Percentiles rank a stretch among this genome's conserved stretches.
phyloP scores from a whole-genome alignment of 805 yeast species.

The Yamadazyma tumulicola region DNA sequence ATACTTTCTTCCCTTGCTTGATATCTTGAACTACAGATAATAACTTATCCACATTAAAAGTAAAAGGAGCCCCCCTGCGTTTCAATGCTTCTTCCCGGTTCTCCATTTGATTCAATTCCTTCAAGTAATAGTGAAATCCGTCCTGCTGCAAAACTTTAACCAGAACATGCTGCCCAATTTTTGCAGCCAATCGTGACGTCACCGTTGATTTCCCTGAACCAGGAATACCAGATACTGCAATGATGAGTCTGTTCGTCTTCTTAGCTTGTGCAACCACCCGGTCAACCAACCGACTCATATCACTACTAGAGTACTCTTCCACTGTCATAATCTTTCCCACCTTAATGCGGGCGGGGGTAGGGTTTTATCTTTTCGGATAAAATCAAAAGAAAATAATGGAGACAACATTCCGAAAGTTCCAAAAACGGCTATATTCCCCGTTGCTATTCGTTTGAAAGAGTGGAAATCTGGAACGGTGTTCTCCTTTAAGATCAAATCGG shows the following conservation, averaged over 20 bases:
- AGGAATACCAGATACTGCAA: slow-evolving; percentile 75
- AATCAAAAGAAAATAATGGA: too few species aligned
- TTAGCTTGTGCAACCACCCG: slow-evolving; percentile 1
- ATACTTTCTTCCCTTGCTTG: slow-evolving; percentile 18
- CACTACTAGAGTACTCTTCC: slow-evolving; percentile 3
- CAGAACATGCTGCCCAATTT: slow-evolving; percentile 16
- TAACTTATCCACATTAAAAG: slow-evolving; percentile 63
- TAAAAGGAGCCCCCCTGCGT: slow-evolving; percentile 81
- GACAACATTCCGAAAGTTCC: too few species aligned
- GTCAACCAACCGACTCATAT: slow-evolving; percentile 5
- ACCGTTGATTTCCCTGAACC: slow-evolving; percentile 84
- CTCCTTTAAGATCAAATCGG: too few species aligned
- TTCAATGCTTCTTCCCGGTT: slow-evolving; percentile 55
- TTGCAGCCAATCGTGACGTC: slow-evolving; percentile 42
- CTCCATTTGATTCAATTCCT: slow-evolving; percentile 34
- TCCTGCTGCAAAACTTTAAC: slow-evolving; percentile 31
- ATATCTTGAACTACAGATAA: slow-evolving; percentile 20
- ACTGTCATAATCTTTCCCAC: too few species aligned
- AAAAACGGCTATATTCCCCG: too few species aligned
- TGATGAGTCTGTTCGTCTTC: slow-evolving; percentile 36
- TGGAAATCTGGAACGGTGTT: too few species aligned
- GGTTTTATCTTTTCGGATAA: too few species aligned
- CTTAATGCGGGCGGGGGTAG: too few species aligned
- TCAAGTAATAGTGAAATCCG: slow-evolving; percentile 36
- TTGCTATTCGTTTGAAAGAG: too few species aligned